Percentiles rank a stretch among this genome's conserved stretches.
Conservation (phyloP, 129 eudicot genomes). For the Artemisia annua region DNA sequence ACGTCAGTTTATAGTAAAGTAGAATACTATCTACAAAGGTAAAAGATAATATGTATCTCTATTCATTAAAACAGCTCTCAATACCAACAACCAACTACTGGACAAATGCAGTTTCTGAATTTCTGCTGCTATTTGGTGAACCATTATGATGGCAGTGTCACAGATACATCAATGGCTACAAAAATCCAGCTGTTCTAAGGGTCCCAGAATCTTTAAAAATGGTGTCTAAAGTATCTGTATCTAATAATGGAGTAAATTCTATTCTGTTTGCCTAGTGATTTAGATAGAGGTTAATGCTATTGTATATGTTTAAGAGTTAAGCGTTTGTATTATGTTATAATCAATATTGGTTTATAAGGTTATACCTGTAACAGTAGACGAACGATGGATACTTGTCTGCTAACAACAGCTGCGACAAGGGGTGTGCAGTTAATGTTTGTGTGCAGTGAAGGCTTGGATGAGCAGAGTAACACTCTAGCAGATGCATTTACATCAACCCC, state of each 20-base stretch:
- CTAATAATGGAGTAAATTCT: conserved; percentile 11
- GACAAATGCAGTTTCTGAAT: conserved; percentile 31
- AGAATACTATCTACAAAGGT: conserved; percentile 12
- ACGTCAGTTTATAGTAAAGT: conserved; percentile 12
- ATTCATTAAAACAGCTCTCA: conserved; percentile 20
- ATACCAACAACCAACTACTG: conserved; percentile 25
- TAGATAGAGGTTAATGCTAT: conserved; percentile 14
- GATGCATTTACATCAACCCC: conserved; percentile 77
- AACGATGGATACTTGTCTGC: conserved; percentile 78
- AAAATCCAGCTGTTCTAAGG: conserved; percentile 45
- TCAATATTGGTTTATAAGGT: conserved; percentile 11
- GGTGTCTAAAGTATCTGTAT: conserved; percentile 21
- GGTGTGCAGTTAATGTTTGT: conserved; percentile 72
- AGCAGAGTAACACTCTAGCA: conserved; percentile 75
- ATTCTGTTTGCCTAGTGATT: conserved; percentile 13
- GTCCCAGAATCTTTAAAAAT: conserved; percentile 31
- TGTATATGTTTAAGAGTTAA: background rate
- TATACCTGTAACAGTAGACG: conserved; percentile 70
- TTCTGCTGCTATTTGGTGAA: conserved; percentile 24
- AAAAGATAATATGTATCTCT: background rate
- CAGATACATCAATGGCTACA: conserved; percentile 27
- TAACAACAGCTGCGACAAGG: conserved; percentile 90
- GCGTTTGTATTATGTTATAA: conserved; percentile 13
- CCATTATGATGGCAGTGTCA: conserved; percentile 35
- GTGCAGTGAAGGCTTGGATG: conserved; percentile 86